Percentiles rank a stretch among this genome's conserved stretches.
These are phyloP conservation scores for Thinopyrum obtusiflorum DNA, from an alignment of 202 grass and related monocot species.

Conservation along the genomic window DNA sequence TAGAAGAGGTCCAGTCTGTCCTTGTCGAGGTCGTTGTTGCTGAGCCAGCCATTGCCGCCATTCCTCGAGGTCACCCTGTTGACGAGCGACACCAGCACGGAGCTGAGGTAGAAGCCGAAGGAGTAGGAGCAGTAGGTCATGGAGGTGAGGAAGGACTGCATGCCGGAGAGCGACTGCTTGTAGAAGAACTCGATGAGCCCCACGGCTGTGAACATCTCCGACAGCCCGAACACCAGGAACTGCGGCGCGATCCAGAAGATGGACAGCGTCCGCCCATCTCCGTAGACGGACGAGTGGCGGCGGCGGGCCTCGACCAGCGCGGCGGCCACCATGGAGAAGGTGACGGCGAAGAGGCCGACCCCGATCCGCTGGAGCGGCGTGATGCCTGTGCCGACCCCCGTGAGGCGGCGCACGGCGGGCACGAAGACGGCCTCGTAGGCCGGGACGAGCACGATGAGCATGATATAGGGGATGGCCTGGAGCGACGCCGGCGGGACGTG, in stretches of 20 bases:
- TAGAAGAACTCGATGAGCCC: conserved; percentile 99
- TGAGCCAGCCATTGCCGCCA: conserved; percentile 52
- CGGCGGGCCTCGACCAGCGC: conserved; percentile 62
- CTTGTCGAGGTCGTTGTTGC: conserved; percentile 80
- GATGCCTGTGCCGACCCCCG: conserved; percentile 58
- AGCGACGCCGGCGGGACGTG: conserved; percentile 74
- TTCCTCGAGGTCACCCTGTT: conserved; percentile 56
- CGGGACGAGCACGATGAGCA: conserved; percentile 64
- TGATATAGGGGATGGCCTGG: conserved; percentile 77
- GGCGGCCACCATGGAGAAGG: conserved; percentile 87
- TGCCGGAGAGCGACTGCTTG: conserved; percentile 78
- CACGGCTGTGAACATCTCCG: conserved; percentile 96
- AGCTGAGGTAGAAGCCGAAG: conserved; percentile 92
- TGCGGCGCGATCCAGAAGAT: conserved; percentile 87
- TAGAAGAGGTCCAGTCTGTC: conserved; percentile 86
- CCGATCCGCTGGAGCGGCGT: conserved; percentile 82
- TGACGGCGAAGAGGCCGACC: conserved; percentile 71
- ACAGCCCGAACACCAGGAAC: conserved; percentile 85
- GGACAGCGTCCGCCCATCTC: background rate
- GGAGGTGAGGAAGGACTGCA: conserved; percentile 88
- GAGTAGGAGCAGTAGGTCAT: conserved; percentile 99
- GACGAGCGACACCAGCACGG: conserved; percentile 74
- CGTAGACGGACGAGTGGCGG: background rate
- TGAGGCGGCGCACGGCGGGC: conserved; percentile 47
- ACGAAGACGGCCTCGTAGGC: conserved; percentile 72